A percentile compares a stretch with the other conserved stretches of the same genome.
These are phyloP conservation scores for Niebla homalea DNA, from an alignment of 495 filamentous ascomycete genomes.

Conservation along the genomic window DNA sequence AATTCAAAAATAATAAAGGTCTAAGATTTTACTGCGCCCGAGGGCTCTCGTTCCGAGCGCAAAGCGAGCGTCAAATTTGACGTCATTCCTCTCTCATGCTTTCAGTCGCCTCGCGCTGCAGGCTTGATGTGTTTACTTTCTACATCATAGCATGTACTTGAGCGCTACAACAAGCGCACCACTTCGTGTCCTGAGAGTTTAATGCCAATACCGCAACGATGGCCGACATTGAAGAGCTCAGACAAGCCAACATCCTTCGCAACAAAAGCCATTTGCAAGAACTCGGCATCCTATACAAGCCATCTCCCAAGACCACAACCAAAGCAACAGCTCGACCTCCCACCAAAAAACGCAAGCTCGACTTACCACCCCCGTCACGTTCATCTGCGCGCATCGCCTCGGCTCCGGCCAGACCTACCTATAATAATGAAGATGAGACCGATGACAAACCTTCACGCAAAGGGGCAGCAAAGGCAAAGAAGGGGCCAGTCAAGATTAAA, in stretches of 20 bases:
- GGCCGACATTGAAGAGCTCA: slow-evolving; percentile 12
- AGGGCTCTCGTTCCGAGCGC: too few species aligned
- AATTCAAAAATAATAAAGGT: too few species aligned
- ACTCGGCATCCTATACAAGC: slow-evolving; percentile 20
- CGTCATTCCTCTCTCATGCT: too few species aligned
- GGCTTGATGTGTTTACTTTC: too few species aligned
- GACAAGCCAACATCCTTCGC: slow-evolving; percentile 15
- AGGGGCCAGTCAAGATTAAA: background rate
- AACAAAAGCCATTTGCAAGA: slow-evolving; percentile 15
- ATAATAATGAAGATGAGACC: slow-evolving; percentile 16
- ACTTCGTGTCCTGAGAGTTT: too few species aligned
- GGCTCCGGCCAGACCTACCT: slow-evolving; percentile 11
- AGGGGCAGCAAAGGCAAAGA: background rate
- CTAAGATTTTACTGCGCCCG: too few species aligned
- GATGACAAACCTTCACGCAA: background rate
- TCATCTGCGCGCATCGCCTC: slow-evolving; percentile 26
- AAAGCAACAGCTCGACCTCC: background rate
- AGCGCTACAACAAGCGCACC: too few species aligned
- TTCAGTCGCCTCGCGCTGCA: too few species aligned
- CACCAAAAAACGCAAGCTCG: slow-evolving; percentile 17
- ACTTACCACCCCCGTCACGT: slow-evolving; percentile 16
- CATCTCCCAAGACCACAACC: background rate
- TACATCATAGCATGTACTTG: too few species aligned
- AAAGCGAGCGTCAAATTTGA: too few species aligned
- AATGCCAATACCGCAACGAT: too few species aligned